Evolutionary conservation across 768 basidiomycete genomes (phyloP).

Genomic region (Mycena indigotica): DNA sequence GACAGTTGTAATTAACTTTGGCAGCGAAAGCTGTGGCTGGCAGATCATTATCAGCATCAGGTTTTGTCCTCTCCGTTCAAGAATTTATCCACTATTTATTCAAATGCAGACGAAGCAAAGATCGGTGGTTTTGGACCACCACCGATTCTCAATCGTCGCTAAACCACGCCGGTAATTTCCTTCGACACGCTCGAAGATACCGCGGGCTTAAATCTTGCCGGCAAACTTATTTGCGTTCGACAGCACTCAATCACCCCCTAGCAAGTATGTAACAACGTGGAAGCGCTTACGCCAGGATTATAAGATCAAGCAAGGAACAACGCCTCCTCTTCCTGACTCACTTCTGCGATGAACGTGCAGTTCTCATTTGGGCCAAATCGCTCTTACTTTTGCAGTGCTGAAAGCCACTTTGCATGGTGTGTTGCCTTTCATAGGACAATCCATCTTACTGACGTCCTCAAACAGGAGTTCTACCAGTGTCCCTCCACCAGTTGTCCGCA

Average conservation of each 20-base stretch:
- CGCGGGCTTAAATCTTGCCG: not conserved
- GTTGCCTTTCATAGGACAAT: not conserved
- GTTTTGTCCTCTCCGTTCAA: not conserved
- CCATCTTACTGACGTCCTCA: too few relatives aligned
- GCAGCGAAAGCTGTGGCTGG: not conserved
- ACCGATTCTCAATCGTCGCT: not conserved
- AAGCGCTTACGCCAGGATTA: not conserved
- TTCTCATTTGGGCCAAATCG: conserved; percentile 13
- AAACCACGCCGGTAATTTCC: too few relatives aligned
- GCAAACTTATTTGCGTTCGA: not conserved
- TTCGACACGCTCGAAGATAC: not conserved
- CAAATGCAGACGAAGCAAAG: not conserved
- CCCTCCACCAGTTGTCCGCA: not conserved
- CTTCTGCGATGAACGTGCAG: conserved; percentile 6
- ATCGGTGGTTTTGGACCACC: not conserved
- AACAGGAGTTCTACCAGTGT: too few relatives aligned
- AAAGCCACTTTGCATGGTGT: conserved; percentile 1
- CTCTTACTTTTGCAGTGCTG: conserved; percentile 9
- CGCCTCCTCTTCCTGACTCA: not conserved
- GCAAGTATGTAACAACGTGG: not conserved
- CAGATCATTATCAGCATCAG: conserved; percentile 9
- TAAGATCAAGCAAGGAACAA: not conserved
- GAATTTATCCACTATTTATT: too few relatives aligned
- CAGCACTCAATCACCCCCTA: conserved; percentile 2
- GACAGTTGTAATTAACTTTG: too few relatives aligned